Base-by-base conservation (phyloP, 2,329 filamentous ascomycete species). In the Cryphonectria japonica region DNA sequence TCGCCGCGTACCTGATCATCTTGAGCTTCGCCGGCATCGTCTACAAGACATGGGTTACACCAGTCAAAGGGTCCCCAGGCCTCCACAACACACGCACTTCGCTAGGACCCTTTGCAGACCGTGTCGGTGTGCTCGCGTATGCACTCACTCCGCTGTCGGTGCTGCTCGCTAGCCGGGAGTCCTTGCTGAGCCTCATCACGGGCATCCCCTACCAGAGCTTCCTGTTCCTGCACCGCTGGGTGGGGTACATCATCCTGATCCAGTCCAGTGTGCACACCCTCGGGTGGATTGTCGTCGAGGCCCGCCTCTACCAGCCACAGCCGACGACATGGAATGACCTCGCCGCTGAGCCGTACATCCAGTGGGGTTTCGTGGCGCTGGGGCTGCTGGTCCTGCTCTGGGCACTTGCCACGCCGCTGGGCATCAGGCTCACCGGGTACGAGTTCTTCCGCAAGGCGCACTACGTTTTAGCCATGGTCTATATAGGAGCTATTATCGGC, bases 381-480 rank as follows among this genome's bases (percentile, higher is more conserved):
- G 82, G 86, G 6, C 79, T 94, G 6, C 79, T 94, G 0, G 83
- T 88, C 0, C 79, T 92, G 19, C 79, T 94, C 1, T 87, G 89
- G 6, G 82, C 92, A 67, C 90, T 89, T 71, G 82, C 79, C 76
- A 79, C 86, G 0, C 83, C 84, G 16, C 85, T 83, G 78, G 89
- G 85, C 0, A 91, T 94, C 70, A 84, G 86, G 11, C 79, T 86
- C 64, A 93, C 91, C 0, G 92, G 92, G 2, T 93, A 95, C 78
- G 92, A 94, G 76, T 89, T 92, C 80, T 94, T 94, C 83, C 86
- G 91, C 72, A 93, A 93, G 77, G 82, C 87, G 0, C 92, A 94
- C 77, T 93, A 93, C 75, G 83, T 93, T 16, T 82, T 94, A 2
- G 92, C 92, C 14, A 88, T 92, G 82, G 79, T 94, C 5, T 95